phyloP scores from a whole-genome alignment of 768 basidiomycete species.

The Hygrocybe coccinea region DNA sequence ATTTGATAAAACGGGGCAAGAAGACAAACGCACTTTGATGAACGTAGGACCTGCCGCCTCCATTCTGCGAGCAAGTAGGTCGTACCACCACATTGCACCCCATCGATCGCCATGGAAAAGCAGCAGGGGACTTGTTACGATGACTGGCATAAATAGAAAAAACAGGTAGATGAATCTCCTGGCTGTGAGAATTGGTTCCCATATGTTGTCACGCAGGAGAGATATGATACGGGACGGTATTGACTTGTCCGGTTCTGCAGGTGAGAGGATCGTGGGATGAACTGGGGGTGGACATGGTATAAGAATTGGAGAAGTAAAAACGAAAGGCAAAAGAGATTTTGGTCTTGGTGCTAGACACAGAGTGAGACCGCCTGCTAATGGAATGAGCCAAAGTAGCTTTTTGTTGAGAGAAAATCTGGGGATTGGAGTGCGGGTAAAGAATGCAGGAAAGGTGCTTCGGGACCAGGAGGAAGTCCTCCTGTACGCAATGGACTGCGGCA shows the following conservation, averaged over 20 bases:
- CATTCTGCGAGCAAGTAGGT: conserved; percentile 83
- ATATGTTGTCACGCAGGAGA: conserved; percentile 54
- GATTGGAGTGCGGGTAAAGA: conserved; percentile 33
- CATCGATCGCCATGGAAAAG: conserved; percentile 71
- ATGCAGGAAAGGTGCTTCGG: conserved; percentile 29
- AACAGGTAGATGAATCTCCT: conserved; percentile 80
- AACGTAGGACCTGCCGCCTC: conserved; percentile 94
- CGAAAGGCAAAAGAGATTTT: conserved; percentile 37
- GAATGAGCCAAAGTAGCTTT: conserved; percentile 49
- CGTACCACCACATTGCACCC: conserved; percentile 98
- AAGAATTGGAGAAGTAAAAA: conserved; percentile 47
- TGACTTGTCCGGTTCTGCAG: conserved; percentile 55
- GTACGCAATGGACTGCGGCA: conserved; percentile 1
- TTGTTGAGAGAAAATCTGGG: conserved; percentile 26
- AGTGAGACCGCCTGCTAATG: conserved; percentile 50
- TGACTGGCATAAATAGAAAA: conserved; percentile 80
- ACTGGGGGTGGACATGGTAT: conserved; percentile 36
- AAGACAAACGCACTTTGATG: conserved; percentile 63
- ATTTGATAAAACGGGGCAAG: conserved; percentile 8
- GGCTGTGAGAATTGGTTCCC: conserved; percentile 83
- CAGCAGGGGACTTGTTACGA: conserved; percentile 80
- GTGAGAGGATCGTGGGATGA: conserved; percentile 53
- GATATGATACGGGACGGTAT: conserved; percentile 40
- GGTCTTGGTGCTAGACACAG: conserved; percentile 46
- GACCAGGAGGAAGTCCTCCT: conserved; percentile 15